Conservation (phyloP, 2,329 filamentous ascomycete species). For the Pseudogymnoascus sp. region DNA sequence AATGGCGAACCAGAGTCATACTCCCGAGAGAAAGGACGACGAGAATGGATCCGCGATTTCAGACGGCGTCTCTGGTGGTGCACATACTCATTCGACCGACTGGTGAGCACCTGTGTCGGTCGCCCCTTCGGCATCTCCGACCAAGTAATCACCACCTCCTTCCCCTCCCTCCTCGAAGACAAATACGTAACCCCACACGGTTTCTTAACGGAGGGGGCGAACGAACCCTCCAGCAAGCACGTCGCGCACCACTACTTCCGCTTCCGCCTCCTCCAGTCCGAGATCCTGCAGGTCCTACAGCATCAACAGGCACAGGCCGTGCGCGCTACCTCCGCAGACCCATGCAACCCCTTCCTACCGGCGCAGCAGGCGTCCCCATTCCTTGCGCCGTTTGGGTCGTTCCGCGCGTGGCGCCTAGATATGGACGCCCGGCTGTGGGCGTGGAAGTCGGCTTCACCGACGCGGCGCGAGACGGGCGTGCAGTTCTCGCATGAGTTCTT, state of each 20-base stretch:
- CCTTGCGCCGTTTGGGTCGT: slow-evolving; percentile 72
- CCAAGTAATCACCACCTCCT: slow-evolving; percentile 90
- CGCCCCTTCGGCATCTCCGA: slow-evolving; percentile 93
- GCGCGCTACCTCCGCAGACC: slow-evolving; percentile 55
- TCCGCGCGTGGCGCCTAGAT: slow-evolving; percentile 79
- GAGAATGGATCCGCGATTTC: slow-evolving; percentile 80
- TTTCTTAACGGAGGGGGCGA: slow-evolving; percentile 49
- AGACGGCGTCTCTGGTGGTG: slow-evolving; percentile 92
- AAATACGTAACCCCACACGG: slow-evolving; percentile 75
- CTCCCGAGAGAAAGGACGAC: slow-evolving; percentile 51
- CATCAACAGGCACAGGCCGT: slow-evolving; percentile 81
- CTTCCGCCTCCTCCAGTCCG: slow-evolving; percentile 79
- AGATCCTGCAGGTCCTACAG: slow-evolving; percentile 89
- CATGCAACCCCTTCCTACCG: slow-evolving; percentile 64
- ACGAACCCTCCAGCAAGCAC: slow-evolving; percentile 74
- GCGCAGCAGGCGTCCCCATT: slow-evolving; percentile 77
- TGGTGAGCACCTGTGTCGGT: slow-evolving; percentile 89
- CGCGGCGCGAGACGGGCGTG: slow-evolving; percentile 71
- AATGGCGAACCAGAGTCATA: slow-evolving; percentile 27
- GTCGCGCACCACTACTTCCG: slow-evolving; percentile 91
- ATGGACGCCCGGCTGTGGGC: slow-evolving; percentile 75
- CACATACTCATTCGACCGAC: slow-evolving; percentile 88
- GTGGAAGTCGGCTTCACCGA: slow-evolving; percentile 80
- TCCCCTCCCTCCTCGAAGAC: slow-evolving; percentile 83
- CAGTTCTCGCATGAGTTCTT: slow-evolving; percentile 83